Evolutionary conservation across 2,329 filamentous ascomycete genomes (phyloP), one percentile per base, ranked within the genome.

Genomic region (Zymoseptoria ardabiliae): DNA sequence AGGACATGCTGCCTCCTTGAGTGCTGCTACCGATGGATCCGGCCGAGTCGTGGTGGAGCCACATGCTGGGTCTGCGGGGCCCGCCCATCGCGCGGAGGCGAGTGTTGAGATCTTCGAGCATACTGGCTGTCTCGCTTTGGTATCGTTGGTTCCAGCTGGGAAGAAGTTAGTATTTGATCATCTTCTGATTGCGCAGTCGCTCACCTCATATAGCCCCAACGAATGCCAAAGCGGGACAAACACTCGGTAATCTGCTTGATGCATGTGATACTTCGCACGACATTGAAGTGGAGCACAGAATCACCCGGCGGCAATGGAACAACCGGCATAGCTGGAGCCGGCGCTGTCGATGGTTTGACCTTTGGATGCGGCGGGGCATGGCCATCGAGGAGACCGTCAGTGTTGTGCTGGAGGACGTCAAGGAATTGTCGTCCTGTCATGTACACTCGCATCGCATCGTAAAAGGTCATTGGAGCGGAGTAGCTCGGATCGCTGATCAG

Each of bases 391-490:
- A 80, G 71, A 3, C 69, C 67, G 10, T 85, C 79, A 49, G 78
- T 77, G 65, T 81, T 79, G n/a, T 79, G 76, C 57, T 77, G 78
- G 21, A 87, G 69, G 1, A 84, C 76, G 59, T 83, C 78, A 25
- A 85, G 74, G 56, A 87, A 82, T 57, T 82, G 80, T 51, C 77
- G 77, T 17, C 81, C 82, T 1, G 84, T 82, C 74, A 84, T 96
- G 69, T 90, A 94, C 1, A 90, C 86, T 56, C 92, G 85, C 69
- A 96, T 82, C 1, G 91, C 89, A 70, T 97, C 93, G 69, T 95
- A 87, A 67, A 92, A 96, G 0, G 90, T 93, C 68, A 94, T 84
- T 55, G 93, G 88, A 4, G 87, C 83, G 17, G 82, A 80, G 61
- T 85, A 82, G 30, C 78, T 75, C 3, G 82, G 73, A 65, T 83